Evolutionary conservation across 1,284 basidiomycete genomes (phyloP).

Genomic region (Psilocybe mexicana): DNA sequence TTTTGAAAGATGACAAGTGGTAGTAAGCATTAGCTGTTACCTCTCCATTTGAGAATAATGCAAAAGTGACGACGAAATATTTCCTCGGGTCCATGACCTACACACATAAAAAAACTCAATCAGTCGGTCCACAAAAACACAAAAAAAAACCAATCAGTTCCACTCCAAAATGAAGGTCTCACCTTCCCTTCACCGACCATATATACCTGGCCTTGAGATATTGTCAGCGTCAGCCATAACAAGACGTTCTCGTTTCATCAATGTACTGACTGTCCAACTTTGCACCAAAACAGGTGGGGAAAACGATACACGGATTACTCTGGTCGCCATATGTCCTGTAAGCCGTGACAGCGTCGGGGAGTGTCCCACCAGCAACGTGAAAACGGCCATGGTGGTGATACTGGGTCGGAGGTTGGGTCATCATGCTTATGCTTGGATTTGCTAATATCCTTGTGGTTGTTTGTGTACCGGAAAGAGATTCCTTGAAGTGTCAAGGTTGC

Average conservation of each 20-base stretch:
- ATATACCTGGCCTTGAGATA: slow-evolving; percentile 43
- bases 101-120: slow-evolving; percentile 6
- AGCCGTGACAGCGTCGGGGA: slow-evolving; percentile 44
- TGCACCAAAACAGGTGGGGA: slow-evolving; percentile 45
- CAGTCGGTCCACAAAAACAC: background rate
- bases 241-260: background rate
- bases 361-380: slow-evolving; percentile 37
- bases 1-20: background rate
- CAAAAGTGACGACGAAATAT: slow-evolving; percentile 59
- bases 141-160: background rate
- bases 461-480: no score
- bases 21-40: slow-evolving; percentile 27
- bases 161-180: background rate
- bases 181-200: slow-evolving; percentile 54
- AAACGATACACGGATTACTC: slow-evolving; percentile 43
- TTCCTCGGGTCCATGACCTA: slow-evolving; percentile 44
- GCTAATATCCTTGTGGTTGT: no score
- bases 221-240: background rate
- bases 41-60: slow-evolving; percentile 61
- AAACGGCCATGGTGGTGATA: slow-evolving; percentile 43
- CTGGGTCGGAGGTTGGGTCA: slow-evolving; percentile 23
- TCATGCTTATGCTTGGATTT: background rate
- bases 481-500: no score
- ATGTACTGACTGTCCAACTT: slow-evolving; percentile 34
- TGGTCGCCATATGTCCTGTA: slow-evolving; percentile 44